Percentiles rank a stretch among this genome's conserved stretches.
Conservation (phyloP, 2,329 filamentous ascomycete species). For the Huntiella savannae region DNA sequence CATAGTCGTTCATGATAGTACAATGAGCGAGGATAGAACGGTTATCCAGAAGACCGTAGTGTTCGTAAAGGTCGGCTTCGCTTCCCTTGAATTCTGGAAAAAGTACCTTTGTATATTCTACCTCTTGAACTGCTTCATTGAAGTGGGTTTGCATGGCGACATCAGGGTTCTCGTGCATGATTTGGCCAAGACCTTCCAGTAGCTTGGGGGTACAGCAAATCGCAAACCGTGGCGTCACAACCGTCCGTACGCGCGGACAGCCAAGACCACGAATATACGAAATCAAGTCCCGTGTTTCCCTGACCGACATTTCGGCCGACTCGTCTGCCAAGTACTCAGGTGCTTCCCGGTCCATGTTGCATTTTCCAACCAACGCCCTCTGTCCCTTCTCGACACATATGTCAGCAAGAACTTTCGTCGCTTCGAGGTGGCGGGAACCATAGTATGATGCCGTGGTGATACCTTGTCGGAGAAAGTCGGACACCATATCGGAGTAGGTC, state of each 20-base stretch:
- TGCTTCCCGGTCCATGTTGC: constrained; percentile 39
- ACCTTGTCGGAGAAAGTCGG: constrained; percentile 40
- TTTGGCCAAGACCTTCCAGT: constrained; percentile 33
- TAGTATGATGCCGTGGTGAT: constrained; percentile 45
- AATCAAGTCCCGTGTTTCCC: constrained; percentile 30
- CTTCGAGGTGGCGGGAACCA: constrained; percentile 33
- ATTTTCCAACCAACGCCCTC: constrained; percentile 41
- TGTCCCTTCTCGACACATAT: constrained; percentile 33
- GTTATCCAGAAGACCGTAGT: constrained; percentile 32
- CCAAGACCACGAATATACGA: constrained; percentile 23
- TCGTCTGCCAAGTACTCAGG: constrained; percentile 34
- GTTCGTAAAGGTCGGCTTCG: constrained; percentile 40
- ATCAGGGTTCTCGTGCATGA: constrained; percentile 27
- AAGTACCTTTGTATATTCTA: constrained; percentile 31
- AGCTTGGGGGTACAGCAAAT: constrained; percentile 38
- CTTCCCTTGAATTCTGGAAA: constrained; percentile 33
- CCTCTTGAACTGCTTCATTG: constrained; percentile 44
- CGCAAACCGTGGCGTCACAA: constrained; percentile 41
- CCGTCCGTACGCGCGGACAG: constrained; percentile 25
- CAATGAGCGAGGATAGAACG: constrained; percentile 48
- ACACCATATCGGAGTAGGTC: constrained; percentile 33
- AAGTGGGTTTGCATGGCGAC: constrained; percentile 48
- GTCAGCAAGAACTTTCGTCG: constrained; percentile 37
- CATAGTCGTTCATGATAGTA: constrained; percentile 39
- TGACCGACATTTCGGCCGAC: constrained; percentile 26